These are phyloP conservation scores for Primulina tabacum DNA, from an alignment of 257 asterid species.

Conservation along the genomic window DNA sequence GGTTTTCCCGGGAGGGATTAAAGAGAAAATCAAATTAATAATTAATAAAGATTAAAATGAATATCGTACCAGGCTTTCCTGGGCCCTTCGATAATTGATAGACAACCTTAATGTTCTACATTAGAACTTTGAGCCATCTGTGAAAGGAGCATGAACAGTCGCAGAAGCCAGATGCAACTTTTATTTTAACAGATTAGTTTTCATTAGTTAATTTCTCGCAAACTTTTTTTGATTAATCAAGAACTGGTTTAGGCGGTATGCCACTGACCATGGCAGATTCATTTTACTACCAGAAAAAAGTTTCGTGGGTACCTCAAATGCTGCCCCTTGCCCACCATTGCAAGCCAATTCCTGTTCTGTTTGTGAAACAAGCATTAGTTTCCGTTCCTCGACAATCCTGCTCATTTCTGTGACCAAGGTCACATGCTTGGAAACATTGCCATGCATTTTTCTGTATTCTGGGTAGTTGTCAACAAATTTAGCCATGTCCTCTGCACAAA, in stretches of 20 bases:
- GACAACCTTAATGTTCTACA: not conserved
- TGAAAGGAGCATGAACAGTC: conserved; percentile 3
- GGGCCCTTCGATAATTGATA: not conserved
- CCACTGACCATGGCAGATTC: not conserved
- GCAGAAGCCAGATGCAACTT: not conserved
- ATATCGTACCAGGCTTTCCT: not conserved
- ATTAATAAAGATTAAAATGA: not conserved
- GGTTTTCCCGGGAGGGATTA: not conserved
- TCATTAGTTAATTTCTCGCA: conserved; percentile 3
- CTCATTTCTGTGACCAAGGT: conserved; percentile 97
- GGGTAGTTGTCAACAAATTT: conserved; percentile 98
- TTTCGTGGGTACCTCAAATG: conserved; percentile 70
- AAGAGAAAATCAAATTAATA: not conserved
- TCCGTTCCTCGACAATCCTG: conserved; percentile 90
- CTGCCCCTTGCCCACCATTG: conserved; percentile 99
- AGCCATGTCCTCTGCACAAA: conserved; percentile 94
- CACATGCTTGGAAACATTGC: conserved; percentile 98
- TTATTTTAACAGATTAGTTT: not conserved
- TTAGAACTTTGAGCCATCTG: not conserved
- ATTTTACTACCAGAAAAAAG: conserved; percentile 19
- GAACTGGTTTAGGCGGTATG: not conserved
- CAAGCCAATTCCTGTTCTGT: conserved; percentile 97
- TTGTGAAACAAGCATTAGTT: conserved; percentile 92
- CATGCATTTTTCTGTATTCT: conserved; percentile 90
- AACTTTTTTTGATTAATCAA: not conserved